Conservation (phyloP, 495 filamentous ascomycete species). For the Tuber magnatum region DNA sequence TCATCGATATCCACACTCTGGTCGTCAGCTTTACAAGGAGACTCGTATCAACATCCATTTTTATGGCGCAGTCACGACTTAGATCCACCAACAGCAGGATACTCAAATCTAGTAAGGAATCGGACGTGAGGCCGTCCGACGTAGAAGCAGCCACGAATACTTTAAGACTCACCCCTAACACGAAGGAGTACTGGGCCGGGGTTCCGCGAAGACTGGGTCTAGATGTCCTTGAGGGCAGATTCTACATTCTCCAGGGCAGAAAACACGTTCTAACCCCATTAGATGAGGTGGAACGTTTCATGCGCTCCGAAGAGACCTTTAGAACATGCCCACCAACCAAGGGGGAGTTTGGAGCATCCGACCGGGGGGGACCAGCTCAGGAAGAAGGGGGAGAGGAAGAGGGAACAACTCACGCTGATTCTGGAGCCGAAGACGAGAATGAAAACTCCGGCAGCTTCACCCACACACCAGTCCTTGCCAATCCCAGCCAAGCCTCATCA, state of each 20-base stretch:
- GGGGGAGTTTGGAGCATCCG: neutral
- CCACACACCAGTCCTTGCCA: neutral
- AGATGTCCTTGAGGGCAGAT: constrained; percentile 18
- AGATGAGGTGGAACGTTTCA: constrained; percentile 23
- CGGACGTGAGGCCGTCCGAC: constrained; percentile 52
- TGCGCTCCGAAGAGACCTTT: neutral
- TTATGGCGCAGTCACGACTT: constrained; percentile 56
- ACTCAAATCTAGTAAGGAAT: constrained; percentile 29
- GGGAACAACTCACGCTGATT: neutral
- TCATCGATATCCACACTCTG: constrained; percentile 67
- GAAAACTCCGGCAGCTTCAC: constrained; percentile 5
- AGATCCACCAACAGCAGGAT: constrained; percentile 45
- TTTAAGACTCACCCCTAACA: constrained; percentile 47
- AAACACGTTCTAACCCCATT: constrained; percentile 16
- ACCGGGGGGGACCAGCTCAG: neutral
- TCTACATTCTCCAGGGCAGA: constrained; percentile 20
- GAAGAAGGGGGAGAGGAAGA: neutral
- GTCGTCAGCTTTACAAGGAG: constrained; percentile 58
- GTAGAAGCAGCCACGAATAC: constrained; percentile 59
- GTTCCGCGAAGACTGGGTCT: constrained; percentile 26
- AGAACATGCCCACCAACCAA: neutral
- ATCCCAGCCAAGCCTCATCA: neutral
- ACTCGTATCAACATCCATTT: constrained; percentile 60
- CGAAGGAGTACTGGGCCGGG: constrained; percentile 50
- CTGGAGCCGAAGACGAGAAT: constrained; percentile 2